These are phyloP conservation scores for Irpex sp. DNA, from an alignment of 1,284 basidiomycete genomes.

Conservation along the genomic window DNA sequence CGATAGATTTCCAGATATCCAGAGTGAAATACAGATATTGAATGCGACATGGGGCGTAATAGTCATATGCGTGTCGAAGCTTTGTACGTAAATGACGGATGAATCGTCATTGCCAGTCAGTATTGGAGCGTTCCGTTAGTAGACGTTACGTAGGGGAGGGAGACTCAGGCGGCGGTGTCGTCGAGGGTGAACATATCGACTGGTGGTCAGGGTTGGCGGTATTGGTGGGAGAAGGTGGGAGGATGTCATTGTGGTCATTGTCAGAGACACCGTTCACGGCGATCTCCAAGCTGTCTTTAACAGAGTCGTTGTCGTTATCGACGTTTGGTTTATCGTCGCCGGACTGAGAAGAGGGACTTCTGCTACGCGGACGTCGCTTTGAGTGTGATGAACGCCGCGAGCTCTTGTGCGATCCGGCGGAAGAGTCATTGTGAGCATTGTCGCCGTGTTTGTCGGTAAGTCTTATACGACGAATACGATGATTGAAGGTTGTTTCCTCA, in stretches of 20 bases:
- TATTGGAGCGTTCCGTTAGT: too few species aligned
- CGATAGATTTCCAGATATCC: too few species aligned
- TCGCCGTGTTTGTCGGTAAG: not conserved
- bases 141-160: too few species aligned
- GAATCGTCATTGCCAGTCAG: too few species aligned
- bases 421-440: not conserved
- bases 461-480: not conserved
- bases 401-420: too few species aligned
- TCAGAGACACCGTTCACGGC: not conserved
- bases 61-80: too few species aligned
- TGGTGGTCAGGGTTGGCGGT: not conserved
- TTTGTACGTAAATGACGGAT: too few species aligned
- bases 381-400: too few species aligned
- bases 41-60: too few species aligned
- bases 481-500: not conserved
- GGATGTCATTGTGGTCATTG: not conserved
- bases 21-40: too few species aligned
- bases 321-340: not conserved
- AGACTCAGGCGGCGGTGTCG: not conserved
- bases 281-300: not conserved
- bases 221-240: not conserved
- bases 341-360: not conserved
- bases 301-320: not conserved
- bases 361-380: too few species aligned
- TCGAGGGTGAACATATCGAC: not conserved